A percentile compares a stretch with the other conserved stretches of the same genome.
Conservation (phyloP, 306 rosid species). For the Dalbergia cochinchinensis region DNA sequence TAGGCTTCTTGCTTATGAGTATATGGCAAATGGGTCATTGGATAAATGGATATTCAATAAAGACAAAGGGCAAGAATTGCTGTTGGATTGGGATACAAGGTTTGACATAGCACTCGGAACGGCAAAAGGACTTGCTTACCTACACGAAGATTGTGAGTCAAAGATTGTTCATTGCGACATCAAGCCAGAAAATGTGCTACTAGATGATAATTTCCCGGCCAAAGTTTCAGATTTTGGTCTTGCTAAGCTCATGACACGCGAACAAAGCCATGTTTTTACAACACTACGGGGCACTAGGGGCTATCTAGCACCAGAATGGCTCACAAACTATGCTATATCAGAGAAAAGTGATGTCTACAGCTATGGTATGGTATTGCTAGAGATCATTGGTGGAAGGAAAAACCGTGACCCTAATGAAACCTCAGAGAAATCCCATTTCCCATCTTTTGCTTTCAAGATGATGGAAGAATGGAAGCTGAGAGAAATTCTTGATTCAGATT, state of each 20-base stretch:
- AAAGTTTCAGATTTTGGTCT: conserved; percentile 52
- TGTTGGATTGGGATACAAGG: no score
- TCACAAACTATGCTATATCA: conserved; percentile 50
- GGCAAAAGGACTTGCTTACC: no score
- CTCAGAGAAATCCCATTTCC: conserved; percentile 41
- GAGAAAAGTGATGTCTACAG: conserved; percentile 51
- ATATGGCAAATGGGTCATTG: no score
- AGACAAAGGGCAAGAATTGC: no score
- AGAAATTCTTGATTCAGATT: conserved; percentile 42
- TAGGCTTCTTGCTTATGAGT: no score
- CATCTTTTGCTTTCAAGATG: conserved; percentile 49
- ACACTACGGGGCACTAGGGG: conserved; percentile 48
- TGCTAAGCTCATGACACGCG: conserved; percentile 51
- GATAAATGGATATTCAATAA: no score
- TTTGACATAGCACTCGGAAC: no score
- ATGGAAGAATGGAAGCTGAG: conserved; percentile 41
- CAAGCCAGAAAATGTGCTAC: conserved; percentile 50
- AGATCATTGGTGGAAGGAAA: conserved; percentile 51
- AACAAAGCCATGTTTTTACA: conserved; percentile 52
- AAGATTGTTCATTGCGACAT: conserved; percentile 52
- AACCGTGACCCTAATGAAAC: conserved; percentile 28
- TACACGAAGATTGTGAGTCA: neutral
- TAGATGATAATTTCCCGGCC: conserved; percentile 42
- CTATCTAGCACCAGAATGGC: conserved; percentile 52
- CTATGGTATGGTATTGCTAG: conserved; percentile 48